Conservation (phyloP, 495 filamentous ascomycete genomes). For the Lasiosphaeria miniovina region DNA sequence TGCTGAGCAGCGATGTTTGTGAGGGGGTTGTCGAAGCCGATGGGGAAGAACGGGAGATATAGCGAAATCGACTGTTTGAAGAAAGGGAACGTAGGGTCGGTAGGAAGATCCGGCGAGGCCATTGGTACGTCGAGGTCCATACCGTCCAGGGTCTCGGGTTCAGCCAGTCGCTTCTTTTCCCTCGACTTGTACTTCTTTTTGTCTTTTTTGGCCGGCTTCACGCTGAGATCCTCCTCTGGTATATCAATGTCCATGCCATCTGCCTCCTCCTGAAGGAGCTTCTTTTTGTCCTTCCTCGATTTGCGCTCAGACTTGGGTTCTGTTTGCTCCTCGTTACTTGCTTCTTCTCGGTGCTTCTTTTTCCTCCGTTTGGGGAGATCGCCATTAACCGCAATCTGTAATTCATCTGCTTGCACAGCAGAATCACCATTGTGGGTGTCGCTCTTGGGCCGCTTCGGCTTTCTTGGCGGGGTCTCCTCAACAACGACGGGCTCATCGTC, state of each 20-base stretch:
- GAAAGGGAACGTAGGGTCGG: slow-evolving; percentile 38
- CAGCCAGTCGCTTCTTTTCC: slow-evolving; percentile 13
- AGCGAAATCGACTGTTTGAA: slow-evolving; percentile 48
- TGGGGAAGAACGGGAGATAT: slow-evolving; percentile 46
- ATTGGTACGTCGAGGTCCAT: slow-evolving; percentile 27
- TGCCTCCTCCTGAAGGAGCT: slow-evolving; percentile 7
- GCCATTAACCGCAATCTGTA: slow-evolving; percentile 1
- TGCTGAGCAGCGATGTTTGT: slow-evolving; percentile 44
- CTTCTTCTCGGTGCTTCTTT: slow-evolving; percentile 21
- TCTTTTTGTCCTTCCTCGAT: slow-evolving; percentile 24
- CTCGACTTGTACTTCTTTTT: slow-evolving; percentile 27
- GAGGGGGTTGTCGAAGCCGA: slow-evolving; percentile 43
- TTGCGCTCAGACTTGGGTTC: slow-evolving; percentile 14
- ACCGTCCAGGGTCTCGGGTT: slow-evolving; percentile 11
- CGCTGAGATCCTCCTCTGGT: slow-evolving; percentile 20
- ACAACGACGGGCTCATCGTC: slow-evolving; percentile 29
- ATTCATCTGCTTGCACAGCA: background rate
- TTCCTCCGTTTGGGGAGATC: slow-evolving; percentile 12
- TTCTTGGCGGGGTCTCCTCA: slow-evolving; percentile 32
- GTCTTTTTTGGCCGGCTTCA: slow-evolving; percentile 25
- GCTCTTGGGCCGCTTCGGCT: slow-evolving; percentile 41
- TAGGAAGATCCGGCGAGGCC: slow-evolving; percentile 10
- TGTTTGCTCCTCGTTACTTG: slow-evolving; percentile 10
- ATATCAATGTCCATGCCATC: slow-evolving; percentile 22
- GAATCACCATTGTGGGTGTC: slow-evolving; percentile 7